Conservation (phyloP, 1,139 yeast species). For the Ashbya aceris region DNA sequence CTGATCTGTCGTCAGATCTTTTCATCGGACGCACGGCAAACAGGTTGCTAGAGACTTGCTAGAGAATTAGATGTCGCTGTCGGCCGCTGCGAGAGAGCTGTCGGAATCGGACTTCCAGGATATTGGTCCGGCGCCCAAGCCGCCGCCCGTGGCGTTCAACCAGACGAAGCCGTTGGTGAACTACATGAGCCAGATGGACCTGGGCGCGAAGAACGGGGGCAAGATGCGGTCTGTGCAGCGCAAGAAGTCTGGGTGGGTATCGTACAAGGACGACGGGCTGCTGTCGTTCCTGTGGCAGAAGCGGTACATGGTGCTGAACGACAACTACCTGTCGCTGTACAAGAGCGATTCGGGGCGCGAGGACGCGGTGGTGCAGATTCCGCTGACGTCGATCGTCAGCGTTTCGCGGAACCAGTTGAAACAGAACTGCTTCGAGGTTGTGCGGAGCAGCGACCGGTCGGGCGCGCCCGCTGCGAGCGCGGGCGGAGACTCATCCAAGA, state of each 20-base stretch:
- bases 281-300: conserved; percentile 89
- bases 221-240: conserved; percentile 16
- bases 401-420: conserved; percentile 57
- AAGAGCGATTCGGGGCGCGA: conserved; percentile 48
- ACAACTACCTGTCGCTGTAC: conserved; percentile 64
- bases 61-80: conserved; percentile 29
- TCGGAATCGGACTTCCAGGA: conserved; percentile 34
- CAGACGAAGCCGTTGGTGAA: conserved; percentile 28
- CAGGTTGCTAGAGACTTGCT: background rate
- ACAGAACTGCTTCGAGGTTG: conserved; percentile 70
- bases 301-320: conserved; percentile 68
- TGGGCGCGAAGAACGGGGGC: conserved; percentile 8
- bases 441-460: conserved; percentile 37
- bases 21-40: background rate
- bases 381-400: conserved; percentile 46
- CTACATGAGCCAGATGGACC: conserved; percentile 18
- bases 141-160: conserved; percentile 29
- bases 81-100: conserved; percentile 38
- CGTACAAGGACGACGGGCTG: conserved; percentile 83
- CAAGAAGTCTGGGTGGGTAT: conserved; percentile 67
- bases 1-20: too few relatives aligned
- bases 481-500: conserved; percentile 31
- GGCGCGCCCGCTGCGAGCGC: conserved; percentile 13
- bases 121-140: conserved; percentile 38
- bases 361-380: conserved; percentile 40